Base-by-base conservation (phyloP, 75 land plant genomes). In the Isoetes taiwanensis region DNA sequence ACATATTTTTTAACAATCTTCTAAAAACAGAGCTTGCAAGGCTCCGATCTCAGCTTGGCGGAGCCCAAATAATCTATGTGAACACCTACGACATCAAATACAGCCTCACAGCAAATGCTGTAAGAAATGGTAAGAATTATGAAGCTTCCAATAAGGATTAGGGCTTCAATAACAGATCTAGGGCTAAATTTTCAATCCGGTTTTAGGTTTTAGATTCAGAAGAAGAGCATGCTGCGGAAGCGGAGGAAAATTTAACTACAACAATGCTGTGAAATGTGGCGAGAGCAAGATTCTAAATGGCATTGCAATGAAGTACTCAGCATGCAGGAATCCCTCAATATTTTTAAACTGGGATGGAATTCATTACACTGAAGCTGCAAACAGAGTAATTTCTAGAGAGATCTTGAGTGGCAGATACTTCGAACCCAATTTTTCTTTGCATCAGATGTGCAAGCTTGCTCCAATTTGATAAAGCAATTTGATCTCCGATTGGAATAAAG, bases 221-320 rank as follows among this genome's bases (percentile, higher is more conserved):
- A 78, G 77, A 0, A 86, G 58, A 60, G 84, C 88, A 0, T 83
- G 93, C 43, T 86, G 93, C 65, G 93, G 88, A 16, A 25, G 64
- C 35, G 73, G 72, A 0, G 79, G 70, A 5, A 83, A 80, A 14
- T 81, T 80, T 50, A 83, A 83, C 48, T 83, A 71, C 70, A 74
- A 68, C 34, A 29, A 30, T 3, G 35, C 24, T 0, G 41, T 78
- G 5, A 57, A 61, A 2, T 81, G 88, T 54, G 76, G 86, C 11
- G 69, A 69, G 17, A 76, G 30, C 12, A 71, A 41, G 53, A 14
- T 55, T 5, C 59, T 80, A 11, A 62, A 78, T 40, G 85, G 90
- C 9, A 38, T 3, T 0, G 59, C 9, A 2, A 59, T 69, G 23
- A 71, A 66, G 3, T 58, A 67, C 14, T 48, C 58, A 0, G 11